These are phyloP conservation scores for Pseudozyma thailandica DNA, from an alignment of 1,284 basidiomycete genomes.

Conservation along the genomic window DNA sequence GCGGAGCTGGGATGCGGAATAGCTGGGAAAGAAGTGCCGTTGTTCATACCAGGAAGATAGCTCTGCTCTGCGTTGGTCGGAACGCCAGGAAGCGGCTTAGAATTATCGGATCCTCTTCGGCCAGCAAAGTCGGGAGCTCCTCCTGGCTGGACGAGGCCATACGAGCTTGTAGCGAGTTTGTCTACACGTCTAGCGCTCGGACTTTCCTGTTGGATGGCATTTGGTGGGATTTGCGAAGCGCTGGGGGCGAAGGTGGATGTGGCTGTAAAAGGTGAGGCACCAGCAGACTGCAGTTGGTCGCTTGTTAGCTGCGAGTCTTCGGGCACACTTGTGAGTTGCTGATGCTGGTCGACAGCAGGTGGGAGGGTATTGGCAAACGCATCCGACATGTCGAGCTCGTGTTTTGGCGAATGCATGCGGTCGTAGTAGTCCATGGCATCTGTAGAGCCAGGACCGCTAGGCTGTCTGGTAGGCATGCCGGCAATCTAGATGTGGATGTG, in stretches of 20 bases:
- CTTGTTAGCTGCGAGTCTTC: constrained; percentile 52
- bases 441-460: constrained; percentile 51
- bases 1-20: constrained; percentile 1
- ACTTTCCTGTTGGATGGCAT: constrained; percentile 8
- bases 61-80: constrained; percentile 40
- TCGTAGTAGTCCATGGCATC: constrained; percentile 58
- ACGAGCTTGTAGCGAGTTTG: constrained; percentile 26
- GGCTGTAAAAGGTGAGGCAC: constrained; percentile 5
- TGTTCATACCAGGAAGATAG: constrained; percentile 22
- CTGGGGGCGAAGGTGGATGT: constrained; percentile 12
- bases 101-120: constrained; percentile 21
- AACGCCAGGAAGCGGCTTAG: constrained; percentile 51
- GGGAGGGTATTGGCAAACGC: constrained; percentile 16
- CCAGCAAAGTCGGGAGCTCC: constrained; percentile 25
- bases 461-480: constrained; percentile 39
- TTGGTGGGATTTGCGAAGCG: constrained; percentile 13
- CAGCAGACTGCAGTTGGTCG: constrained; percentile 8
- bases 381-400: constrained; percentile 40
- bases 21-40: constrained; percentile 4
- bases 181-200: constrained; percentile 18
- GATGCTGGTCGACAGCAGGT: constrained; percentile 23
- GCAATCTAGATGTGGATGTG: no score
- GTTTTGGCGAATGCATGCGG: constrained; percentile 48
- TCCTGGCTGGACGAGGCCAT: constrained; percentile 43
- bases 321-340: constrained; percentile 49